Conservation (phyloP, 805 yeast genomes). For the Yarrowia alimentaria region DNA sequence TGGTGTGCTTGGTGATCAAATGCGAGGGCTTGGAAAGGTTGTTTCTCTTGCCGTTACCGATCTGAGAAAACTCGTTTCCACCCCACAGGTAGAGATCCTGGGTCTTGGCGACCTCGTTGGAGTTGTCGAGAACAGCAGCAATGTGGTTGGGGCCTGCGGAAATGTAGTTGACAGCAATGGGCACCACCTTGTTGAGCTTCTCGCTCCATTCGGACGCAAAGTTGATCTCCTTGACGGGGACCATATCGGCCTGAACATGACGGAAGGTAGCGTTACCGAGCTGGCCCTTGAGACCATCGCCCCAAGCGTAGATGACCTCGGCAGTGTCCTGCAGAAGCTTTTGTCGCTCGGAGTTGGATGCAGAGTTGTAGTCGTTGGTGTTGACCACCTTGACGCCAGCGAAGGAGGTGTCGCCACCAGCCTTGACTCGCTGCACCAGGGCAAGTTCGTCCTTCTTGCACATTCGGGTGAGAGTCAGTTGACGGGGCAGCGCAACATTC, state of each 20-base stretch:
- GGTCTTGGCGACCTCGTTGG: constrained; percentile 32
- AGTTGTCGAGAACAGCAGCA: constrained; percentile 57
- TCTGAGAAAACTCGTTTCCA: constrained; percentile 74
- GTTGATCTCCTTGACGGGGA: constrained; percentile 50
- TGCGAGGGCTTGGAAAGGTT: constrained; percentile 42
- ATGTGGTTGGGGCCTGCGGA: constrained; percentile 65
- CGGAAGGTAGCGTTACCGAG: constrained; percentile 74
- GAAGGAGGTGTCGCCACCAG: constrained; percentile 67
- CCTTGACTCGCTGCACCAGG: constrained; percentile 48
- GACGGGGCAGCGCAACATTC: constrained; percentile 66
- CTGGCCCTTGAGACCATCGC: constrained; percentile 83
- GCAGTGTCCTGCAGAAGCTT: constrained; percentile 12
- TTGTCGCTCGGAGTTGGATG: constrained; percentile 1
- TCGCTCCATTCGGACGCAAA: constrained; percentile 59
- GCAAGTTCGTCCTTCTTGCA: constrained; percentile 44
- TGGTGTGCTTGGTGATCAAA: constrained; percentile 9
- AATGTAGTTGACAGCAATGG: constrained; percentile 52
- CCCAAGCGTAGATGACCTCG: constrained; percentile 55
- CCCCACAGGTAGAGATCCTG: constrained; percentile 77
- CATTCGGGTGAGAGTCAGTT: constrained; percentile 46
- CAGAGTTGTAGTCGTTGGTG: constrained; percentile 35
- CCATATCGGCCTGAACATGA: constrained; percentile 71
- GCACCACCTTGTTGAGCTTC: constrained; percentile 42
- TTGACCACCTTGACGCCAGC: constrained; percentile 39
- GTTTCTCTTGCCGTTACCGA: constrained; percentile 75